phyloP scores from a whole-genome alignment of 805 yeast genomes.

The Candida mattraensis region DNA sequence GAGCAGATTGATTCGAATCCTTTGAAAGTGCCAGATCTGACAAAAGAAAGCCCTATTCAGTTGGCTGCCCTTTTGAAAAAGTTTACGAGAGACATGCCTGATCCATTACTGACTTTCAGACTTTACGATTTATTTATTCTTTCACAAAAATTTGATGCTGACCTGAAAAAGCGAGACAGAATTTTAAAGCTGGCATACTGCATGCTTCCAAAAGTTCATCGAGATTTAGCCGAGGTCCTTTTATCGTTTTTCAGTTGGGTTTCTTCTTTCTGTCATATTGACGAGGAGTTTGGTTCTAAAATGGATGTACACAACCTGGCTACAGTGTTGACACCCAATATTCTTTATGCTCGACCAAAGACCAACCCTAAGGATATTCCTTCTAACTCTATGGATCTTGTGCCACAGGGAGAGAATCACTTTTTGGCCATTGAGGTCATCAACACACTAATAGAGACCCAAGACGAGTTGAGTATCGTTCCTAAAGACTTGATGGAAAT shows the following conservation, averaged over 20 bases:
- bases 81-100: constrained; percentile 89
- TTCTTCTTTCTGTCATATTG: constrained; percentile 90
- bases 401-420: constrained; percentile 61
- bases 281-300: constrained; percentile 86
- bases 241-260: constrained; percentile 90
- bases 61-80: constrained; percentile 90
- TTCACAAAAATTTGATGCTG: constrained; percentile 53
- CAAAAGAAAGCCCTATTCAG: constrained; percentile 80
- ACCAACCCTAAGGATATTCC: constrained; percentile 19
- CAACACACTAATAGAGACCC: constrained; percentile 75
- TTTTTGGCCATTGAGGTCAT: constrained; percentile 91
- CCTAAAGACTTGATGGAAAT: constrained; percentile 64
- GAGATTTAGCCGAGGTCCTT: constrained; percentile 85
- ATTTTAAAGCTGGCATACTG: constrained; percentile 66
- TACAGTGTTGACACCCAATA: constrained; percentile 92
- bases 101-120: constrained; percentile 77
- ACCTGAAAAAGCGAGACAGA: constrained; percentile 46
- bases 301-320: constrained; percentile 96
- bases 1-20: constrained; percentile 76
- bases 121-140: constrained; percentile 78
- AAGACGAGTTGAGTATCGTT: constrained; percentile 74
- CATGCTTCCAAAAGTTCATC: constrained; percentile 74
- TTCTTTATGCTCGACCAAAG: constrained; percentile 60
- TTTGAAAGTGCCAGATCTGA: constrained; percentile 64
- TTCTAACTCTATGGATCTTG: constrained; percentile 22